Percentiles rank a stretch among this genome's conserved stretches.
Evolutionary conservation across 2,329 filamentous ascomycete genomes (phyloP).

Genomic region (Cadophora sp.): DNA sequence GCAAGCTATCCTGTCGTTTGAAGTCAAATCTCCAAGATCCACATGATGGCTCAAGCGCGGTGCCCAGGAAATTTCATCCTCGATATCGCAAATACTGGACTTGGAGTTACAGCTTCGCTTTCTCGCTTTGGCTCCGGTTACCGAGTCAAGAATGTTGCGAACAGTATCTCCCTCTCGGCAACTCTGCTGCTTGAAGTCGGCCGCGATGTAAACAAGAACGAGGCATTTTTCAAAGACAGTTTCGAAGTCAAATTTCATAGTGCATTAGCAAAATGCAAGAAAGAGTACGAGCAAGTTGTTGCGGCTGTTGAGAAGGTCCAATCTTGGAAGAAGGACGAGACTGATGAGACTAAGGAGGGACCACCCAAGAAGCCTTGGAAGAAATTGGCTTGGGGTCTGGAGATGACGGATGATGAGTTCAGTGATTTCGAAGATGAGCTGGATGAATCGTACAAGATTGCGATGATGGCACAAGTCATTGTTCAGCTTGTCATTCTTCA

Average conservation of each 20-base stretch:
- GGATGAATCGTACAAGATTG: conserved; percentile 7
- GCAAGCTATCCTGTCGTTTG: not conserved
- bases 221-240: conserved; percentile 22
- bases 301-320: conserved; percentile 18
- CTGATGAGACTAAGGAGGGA: not conserved
- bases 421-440: conserved; percentile 16
- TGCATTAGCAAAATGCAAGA: conserved; percentile 18
- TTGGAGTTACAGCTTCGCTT: conserved; percentile 6
- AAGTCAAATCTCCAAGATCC: not conserved
- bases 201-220: conserved; percentile 21
- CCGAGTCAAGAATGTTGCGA: conserved; percentile 13
- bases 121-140: not conserved
- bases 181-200: conserved; percentile 16
- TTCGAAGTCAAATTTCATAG: conserved; percentile 17
- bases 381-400: conserved; percentile 20
- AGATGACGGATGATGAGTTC: conserved; percentile 9
- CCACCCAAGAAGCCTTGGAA: conserved; percentile 20
- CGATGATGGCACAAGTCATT: conserved; percentile 20
- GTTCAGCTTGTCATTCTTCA: conserved; percentile 25
- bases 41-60: conserved; percentile 14
- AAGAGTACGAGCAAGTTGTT: conserved; percentile 16
- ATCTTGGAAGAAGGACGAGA: conserved; percentile 20
- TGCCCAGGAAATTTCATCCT: conserved; percentile 24
- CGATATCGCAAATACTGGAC: conserved; percentile 17
- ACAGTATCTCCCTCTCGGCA: conserved; percentile 21